These are phyloP conservation scores for Yamadazyma sp. DNA, from an alignment of 1,139 yeast species.

Conservation along the genomic window DNA sequence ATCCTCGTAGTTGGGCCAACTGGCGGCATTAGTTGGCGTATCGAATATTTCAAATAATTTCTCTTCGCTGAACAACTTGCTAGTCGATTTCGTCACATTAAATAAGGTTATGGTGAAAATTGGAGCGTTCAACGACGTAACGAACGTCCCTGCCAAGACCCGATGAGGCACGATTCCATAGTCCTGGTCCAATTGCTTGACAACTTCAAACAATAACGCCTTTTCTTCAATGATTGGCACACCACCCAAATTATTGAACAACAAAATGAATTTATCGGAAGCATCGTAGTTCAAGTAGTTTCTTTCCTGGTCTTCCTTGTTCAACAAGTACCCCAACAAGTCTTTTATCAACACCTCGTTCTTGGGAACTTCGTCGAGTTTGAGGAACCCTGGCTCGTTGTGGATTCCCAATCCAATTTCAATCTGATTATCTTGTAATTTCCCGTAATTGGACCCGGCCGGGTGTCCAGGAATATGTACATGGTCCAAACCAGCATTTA, in stretches of 20 bases:
- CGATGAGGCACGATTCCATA: conserved; percentile 41
- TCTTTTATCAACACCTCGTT: conserved; percentile 37
- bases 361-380: conserved; percentile 39
- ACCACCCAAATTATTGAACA: conserved; percentile 55
- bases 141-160: conserved; percentile 46
- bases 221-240: conserved; percentile 47
- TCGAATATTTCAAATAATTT: conserved; percentile 41
- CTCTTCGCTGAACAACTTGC: conserved; percentile 26
- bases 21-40: conserved; percentile 33
- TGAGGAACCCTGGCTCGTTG: conserved; percentile 52
- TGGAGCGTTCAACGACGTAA: conserved; percentile 53
- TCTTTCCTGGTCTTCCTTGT: conserved; percentile 37
- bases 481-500: conserved; percentile 53
- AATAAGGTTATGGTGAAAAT: conserved; percentile 50
- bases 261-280: conserved; percentile 38
- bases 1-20: conserved; percentile 38
- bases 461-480: conserved; percentile 51
- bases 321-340: conserved; percentile 38
- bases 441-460: conserved; percentile 27
- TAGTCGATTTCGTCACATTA: conserved; percentile 39
- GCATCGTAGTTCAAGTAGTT: conserved; percentile 41
- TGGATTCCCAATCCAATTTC: conserved; percentile 57
- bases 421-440: conserved; percentile 34
- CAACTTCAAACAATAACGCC: conserved; percentile 19
- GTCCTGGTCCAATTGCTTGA: conserved; percentile 30